Conservation (phyloP, 306 rosid genomes). For the Nissolia schottii region DNA sequence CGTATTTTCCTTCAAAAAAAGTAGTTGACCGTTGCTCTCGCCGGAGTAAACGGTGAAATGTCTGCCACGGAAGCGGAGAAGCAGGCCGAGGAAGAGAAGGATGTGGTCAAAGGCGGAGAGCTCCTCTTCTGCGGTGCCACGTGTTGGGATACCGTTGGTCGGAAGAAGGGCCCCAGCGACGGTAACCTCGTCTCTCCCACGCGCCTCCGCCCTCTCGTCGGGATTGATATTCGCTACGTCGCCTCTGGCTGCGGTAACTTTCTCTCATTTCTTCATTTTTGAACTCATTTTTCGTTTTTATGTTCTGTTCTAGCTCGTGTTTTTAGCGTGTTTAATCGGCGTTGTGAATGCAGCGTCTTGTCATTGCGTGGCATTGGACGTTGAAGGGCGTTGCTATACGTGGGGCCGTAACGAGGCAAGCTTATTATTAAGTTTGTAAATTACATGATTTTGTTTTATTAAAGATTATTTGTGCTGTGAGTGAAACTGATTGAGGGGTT, state of each 20-base stretch:
- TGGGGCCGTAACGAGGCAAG: conserved; percentile 99
- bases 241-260: conserved; percentile 83
- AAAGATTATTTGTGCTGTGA: neutral
- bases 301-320: neutral
- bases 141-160: conserved; percentile 79
- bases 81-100: conserved; percentile 48
- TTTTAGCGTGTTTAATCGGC: neutral
- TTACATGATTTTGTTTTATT: neutral
- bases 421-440: neutral
- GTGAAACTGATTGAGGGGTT: conserved; percentile 15
- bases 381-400: conserved; percentile 92
- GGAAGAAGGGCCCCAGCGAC: conserved; percentile 65
- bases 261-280: neutral
- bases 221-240: conserved; percentile 65
- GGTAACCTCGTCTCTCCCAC: conserved; percentile 82
- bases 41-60: conserved; percentile 74
- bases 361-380: conserved; percentile 96
- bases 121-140: conserved; percentile 94
- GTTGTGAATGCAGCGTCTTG: conserved; percentile 64
- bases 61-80: conserved; percentile 61
- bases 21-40: conserved; percentile 38
- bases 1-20: neutral
- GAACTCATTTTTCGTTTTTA: neutral
- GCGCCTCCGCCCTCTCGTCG: conserved; percentile 84
- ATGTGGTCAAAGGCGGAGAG: conserved; percentile 60